Evolutionary conservation across 2,329 filamentous ascomycete species (phyloP).

Genomic region (Plenodomus lindquistii): DNA sequence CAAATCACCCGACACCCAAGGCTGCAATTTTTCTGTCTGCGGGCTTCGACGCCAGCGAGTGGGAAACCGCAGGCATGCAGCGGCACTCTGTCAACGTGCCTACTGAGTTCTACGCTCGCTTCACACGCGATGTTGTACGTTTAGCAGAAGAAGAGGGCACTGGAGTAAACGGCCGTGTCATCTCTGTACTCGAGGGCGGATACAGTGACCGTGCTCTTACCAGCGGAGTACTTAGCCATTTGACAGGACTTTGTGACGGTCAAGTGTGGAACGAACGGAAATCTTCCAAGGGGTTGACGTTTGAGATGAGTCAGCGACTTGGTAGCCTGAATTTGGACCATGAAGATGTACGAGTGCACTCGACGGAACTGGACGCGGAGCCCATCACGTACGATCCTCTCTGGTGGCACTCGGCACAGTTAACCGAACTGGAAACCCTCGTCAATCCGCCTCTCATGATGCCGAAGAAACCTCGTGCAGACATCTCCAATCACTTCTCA

Average conservation of each 20-base stretch:
- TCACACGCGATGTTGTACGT: slow-evolving; percentile 82
- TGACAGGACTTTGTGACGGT: slow-evolving; percentile 77
- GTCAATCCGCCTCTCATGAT: slow-evolving; percentile 34
- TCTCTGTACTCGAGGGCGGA: slow-evolving; percentile 93
- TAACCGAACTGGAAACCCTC: slow-evolving; percentile 40
- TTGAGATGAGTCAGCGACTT: slow-evolving; percentile 61
- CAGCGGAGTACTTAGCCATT: slow-evolving; percentile 86
- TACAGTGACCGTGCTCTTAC: slow-evolving; percentile 91
- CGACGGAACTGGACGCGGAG: slow-evolving; percentile 21
- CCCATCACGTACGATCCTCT: slow-evolving; percentile 43
- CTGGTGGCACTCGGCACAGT: slow-evolving; percentile 50
- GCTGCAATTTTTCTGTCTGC: slow-evolving; percentile 93
- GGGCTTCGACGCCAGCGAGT: slow-evolving; percentile 96
- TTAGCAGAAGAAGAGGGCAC: slow-evolving; percentile 80
- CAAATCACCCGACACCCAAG: slow-evolving; percentile 67
- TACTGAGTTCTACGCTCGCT: slow-evolving; percentile 91
- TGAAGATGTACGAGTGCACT: slow-evolving; percentile 19
- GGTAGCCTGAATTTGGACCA: slow-evolving; percentile 46
- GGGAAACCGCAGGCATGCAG: slow-evolving; percentile 92
- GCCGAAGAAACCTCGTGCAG: slow-evolving; percentile 65
- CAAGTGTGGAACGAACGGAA: slow-evolving; percentile 35
- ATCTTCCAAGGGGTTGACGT: slow-evolving; percentile 54
- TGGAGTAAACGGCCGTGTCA: slow-evolving; percentile 77
- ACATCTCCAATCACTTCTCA: slow-evolving; percentile 72
- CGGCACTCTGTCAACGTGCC: slow-evolving; percentile 94